phyloP scores from a whole-genome alignment of 2,329 filamentous ascomycete species.

The Epichloe sp. region DNA sequence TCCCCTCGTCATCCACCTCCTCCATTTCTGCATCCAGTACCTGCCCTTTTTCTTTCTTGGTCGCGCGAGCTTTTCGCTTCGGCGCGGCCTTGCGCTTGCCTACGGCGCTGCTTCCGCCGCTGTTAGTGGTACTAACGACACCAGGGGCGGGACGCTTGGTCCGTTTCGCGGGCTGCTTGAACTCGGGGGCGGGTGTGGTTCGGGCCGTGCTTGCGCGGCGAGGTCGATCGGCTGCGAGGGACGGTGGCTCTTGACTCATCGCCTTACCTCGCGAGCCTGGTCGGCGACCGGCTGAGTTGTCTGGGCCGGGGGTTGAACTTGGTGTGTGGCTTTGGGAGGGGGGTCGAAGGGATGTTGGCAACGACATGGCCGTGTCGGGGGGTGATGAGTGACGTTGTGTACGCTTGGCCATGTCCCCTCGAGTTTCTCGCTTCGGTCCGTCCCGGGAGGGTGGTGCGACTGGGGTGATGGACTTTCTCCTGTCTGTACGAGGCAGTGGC shows the following conservation, averaged over 20 bases:
- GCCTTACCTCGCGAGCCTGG: conserved; percentile 41
- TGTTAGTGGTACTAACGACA: conserved; percentile 50
- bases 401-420: conserved; percentile 30
- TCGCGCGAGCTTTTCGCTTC: conserved; percentile 45
- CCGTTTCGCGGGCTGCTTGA: conserved; percentile 35
- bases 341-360: conserved; percentile 10
- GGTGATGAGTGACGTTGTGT: conserved; percentile 20
- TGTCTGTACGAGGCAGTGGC: conserved; percentile 22
- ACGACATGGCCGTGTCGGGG: conserved; percentile 5
- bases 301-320: conserved; percentile 20
- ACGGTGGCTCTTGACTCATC: conserved; percentile 36
- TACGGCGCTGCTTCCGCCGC: conserved; percentile 51
- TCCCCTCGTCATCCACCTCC: conserved; percentile 55
- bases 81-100: conserved; percentile 59
- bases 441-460: conserved; percentile 16
- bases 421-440: conserved; percentile 30
- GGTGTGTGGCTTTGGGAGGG: conserved; percentile 23
- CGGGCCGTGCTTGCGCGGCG: conserved; percentile 43
- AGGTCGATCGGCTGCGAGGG: conserved; percentile 38
- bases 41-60: conserved; percentile 34
- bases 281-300: conserved; percentile 26
- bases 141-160: conserved; percentile 60
- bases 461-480: conserved; percentile 19
- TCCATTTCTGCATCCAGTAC: conserved; percentile 32
- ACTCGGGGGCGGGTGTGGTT: conserved; percentile 42